A percentile compares a stretch with the other conserved stretches of the same genome.
These are phyloP conservation scores for Fusarium staphyleae DNA, from an alignment of 2,329 filamentous ascomycete species.

Conservation along the genomic window DNA sequence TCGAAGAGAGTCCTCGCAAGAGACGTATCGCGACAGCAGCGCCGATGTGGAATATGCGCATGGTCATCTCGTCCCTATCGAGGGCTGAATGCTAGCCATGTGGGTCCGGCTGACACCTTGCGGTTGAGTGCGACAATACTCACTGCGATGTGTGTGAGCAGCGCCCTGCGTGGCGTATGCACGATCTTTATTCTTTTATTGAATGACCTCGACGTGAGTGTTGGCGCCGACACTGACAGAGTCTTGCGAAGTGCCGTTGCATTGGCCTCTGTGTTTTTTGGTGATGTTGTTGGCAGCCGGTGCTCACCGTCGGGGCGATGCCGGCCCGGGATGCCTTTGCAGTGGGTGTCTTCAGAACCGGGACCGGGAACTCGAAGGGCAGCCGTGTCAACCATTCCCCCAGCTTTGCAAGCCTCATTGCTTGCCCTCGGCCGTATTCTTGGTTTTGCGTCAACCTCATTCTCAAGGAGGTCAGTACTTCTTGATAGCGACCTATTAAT, in stretches of 20 bases:
- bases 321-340: conserved; percentile 16
- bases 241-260: background rate
- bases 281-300: conserved; percentile 9
- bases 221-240: background rate
- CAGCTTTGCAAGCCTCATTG: conserved; percentile 10
- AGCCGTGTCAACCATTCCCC: conserved; percentile 10
- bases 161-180: conserved; percentile 13
- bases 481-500: conserved; percentile 31
- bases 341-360: conserved; percentile 10
- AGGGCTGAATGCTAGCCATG: conserved; percentile 36
- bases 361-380: conserved; percentile 23
- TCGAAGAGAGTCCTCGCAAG: conserved; percentile 38
- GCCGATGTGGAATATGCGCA: conserved; percentile 41
- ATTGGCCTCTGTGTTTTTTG: conserved; percentile 16
- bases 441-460: conserved; percentile 14
- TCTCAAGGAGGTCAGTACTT: conserved; percentile 20
- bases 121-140: conserved; percentile 7
- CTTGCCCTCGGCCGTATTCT: conserved; percentile 5
- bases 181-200: conserved; percentile 11
- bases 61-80: conserved; percentile 44
- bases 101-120: conserved; percentile 1
- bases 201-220: background rate
- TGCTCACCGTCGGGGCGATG: conserved; percentile 10
- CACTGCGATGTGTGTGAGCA: conserved; percentile 3
- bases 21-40: conserved; percentile 31